phyloP scores from a whole-genome alignment of 345 rosid genomes.

The Turritis glabra region DNA sequence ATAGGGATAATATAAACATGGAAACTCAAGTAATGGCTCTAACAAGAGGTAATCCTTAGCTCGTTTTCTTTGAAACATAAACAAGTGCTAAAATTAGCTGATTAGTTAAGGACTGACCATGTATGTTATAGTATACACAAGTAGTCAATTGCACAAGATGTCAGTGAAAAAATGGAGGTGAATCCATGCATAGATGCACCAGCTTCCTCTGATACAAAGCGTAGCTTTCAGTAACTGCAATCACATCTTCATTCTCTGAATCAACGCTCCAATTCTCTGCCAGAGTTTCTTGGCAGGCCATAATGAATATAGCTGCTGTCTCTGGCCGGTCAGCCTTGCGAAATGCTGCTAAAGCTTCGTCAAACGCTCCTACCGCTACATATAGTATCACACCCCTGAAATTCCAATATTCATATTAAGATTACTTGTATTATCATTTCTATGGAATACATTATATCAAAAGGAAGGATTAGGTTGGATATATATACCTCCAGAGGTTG shows the following conservation, averaged over 20 bases:
- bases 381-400: constrained; percentile 75
- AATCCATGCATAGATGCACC: constrained; percentile 84
- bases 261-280: constrained; percentile 40
- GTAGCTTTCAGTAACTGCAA: constrained; percentile 62
- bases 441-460: neutral
- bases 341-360: constrained; percentile 71
- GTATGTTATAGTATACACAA: neutral
- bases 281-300: constrained; percentile 70
- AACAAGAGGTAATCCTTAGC: constrained; percentile 63
- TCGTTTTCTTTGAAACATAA: neutral
- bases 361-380: constrained; percentile 78
- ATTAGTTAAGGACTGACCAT: neutral
- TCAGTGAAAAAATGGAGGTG: constrained; percentile 60
- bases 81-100: neutral
- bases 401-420: neutral
- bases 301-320: constrained; percentile 76
- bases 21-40: constrained; percentile 55
- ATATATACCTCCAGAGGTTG: constrained; percentile 81
- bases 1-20: constrained; percentile 34
- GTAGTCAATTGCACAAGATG: neutral
- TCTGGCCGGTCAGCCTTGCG: constrained; percentile 70
- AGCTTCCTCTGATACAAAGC: constrained; percentile 72
- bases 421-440: neutral
- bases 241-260: constrained; percentile 56
- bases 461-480: neutral